Percentiles rank a stretch among this genome's conserved stretches.
phyloP scores from a whole-genome alignment of 2,329 filamentous ascomycete species.

The Tolypocladium capitatum region DNA sequence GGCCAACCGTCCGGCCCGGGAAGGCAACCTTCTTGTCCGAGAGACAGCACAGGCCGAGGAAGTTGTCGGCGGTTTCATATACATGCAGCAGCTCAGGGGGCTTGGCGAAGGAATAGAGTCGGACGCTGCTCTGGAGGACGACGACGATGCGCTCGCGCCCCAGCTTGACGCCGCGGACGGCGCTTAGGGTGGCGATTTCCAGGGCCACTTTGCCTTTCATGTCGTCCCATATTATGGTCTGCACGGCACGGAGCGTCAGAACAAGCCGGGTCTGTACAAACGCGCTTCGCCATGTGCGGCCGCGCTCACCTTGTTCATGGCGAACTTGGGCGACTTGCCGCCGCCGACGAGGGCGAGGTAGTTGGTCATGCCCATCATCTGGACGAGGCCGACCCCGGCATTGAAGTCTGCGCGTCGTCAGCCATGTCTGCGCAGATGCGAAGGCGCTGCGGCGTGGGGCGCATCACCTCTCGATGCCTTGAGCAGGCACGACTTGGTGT shows the following conservation, averaged over 20 bases:
- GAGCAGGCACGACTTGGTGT: slow-evolving; percentile 57
- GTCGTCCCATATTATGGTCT: slow-evolving; percentile 88
- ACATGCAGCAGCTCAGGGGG: slow-evolving; percentile 56
- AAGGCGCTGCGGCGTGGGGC: not conserved
- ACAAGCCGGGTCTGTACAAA: too few relatives aligned
- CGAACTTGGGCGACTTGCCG: slow-evolving; percentile 71
- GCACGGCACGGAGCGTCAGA: not conserved
- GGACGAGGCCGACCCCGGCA: slow-evolving; percentile 66
- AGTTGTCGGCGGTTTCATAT: slow-evolving; percentile 80
- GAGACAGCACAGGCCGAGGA: slow-evolving; percentile 66
- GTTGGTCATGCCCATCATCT: slow-evolving; percentile 79
- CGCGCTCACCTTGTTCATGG: slow-evolving; percentile 60
- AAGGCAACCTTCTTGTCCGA: slow-evolving; percentile 65
- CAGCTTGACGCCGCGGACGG: slow-evolving; percentile 68
- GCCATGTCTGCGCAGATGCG: not conserved
- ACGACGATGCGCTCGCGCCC: slow-evolving; percentile 66
- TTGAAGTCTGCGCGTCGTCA: slow-evolving; percentile 47
- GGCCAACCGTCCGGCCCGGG: slow-evolving; percentile 74
- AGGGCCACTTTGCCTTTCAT: slow-evolving; percentile 56
- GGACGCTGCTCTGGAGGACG: slow-evolving; percentile 67
- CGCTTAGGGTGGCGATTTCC: slow-evolving; percentile 70
- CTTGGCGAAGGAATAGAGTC: slow-evolving; percentile 67
- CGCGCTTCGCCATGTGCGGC: not conserved
- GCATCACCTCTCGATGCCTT: slow-evolving; percentile 37
- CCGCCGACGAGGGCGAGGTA: slow-evolving; percentile 85